Evolutionary conservation across 2,329 filamentous ascomycete species (phyloP).

Genomic region (Fusarium robinianum): DNA sequence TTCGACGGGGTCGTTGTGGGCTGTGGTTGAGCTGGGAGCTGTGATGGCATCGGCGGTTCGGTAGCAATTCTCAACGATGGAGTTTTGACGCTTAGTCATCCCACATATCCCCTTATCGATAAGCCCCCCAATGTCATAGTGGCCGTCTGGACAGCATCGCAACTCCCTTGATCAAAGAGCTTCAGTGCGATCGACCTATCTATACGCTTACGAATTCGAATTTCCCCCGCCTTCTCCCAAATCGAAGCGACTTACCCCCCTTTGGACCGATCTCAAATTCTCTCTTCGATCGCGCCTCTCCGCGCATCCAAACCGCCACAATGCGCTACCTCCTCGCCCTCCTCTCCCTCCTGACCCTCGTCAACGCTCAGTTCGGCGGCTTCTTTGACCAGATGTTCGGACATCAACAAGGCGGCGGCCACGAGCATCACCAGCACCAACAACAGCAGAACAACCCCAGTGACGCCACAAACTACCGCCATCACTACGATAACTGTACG

Average conservation of each 20-base stretch:
- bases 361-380: constrained; percentile 77
- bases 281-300: background rate
- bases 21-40: constrained; percentile 37
- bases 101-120: constrained; percentile 31
- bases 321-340: constrained; percentile 49
- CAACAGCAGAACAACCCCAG: constrained; percentile 79
- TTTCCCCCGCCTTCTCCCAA: too few relatives aligned
- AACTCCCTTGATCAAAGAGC: constrained; percentile 2
- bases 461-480: constrained; percentile 79
- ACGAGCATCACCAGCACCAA: constrained; percentile 52
- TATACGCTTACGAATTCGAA: too few relatives aligned
- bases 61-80: constrained; percentile 27
- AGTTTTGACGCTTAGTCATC: constrained; percentile 40
- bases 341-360: constrained; percentile 64
- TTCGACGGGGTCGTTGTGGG: constrained; percentile 41
- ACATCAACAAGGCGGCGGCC: constrained; percentile 51
- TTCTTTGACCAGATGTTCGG: constrained; percentile 99
- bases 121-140: constrained; percentile 17
- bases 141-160: constrained; percentile 34
- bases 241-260: too few relatives aligned
- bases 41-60: constrained; percentile 10
- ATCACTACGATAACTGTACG: constrained; percentile 69
- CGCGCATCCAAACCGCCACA: constrained; percentile 15
- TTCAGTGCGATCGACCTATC: background rate
- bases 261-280: too few relatives aligned